These are phyloP conservation scores for Penicillium cataractarum DNA, from an alignment of 495 filamentous ascomycete genomes.

Conservation along the genomic window DNA sequence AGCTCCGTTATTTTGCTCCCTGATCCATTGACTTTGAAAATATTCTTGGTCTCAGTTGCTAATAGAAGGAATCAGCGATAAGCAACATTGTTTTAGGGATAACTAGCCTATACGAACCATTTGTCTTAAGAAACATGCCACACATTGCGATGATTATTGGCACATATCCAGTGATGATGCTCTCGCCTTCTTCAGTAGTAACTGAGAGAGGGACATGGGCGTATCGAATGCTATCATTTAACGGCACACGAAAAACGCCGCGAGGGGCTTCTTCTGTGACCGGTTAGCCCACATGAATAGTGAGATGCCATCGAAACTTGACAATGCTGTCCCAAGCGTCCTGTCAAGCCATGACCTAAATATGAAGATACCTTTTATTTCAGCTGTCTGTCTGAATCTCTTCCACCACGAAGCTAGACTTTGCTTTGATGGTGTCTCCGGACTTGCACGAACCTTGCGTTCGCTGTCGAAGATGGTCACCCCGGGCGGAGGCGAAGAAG, in stretches of 20 bases:
- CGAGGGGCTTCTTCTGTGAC: not conserved
- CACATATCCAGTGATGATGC: not conserved
- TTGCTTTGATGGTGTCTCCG: not conserved
- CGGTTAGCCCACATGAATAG: not conserved
- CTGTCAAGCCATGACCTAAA: not conserved
- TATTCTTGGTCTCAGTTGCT: not conserved
- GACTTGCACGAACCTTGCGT: too few relatives aligned
- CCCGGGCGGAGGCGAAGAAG: not conserved
- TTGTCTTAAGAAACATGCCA: not conserved
- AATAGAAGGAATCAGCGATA: not conserved
- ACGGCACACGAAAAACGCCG: not conserved
- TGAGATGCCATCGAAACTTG: not conserved
- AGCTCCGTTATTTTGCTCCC: not conserved
- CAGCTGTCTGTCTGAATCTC: not conserved
- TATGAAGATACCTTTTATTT: not conserved
- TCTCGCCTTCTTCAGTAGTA: not conserved
- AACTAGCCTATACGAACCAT: not conserved
- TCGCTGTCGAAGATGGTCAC: not conserved
- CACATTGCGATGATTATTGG: not conserved
- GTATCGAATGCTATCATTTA: not conserved
- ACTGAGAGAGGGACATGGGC: not conserved
- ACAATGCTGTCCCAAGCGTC: not conserved
- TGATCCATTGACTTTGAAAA: not conserved
- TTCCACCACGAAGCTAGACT: not conserved
- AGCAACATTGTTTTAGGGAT: not conserved